Percentiles rank a stretch among this genome's conserved stretches.
Conservation (phyloP, 352 stramenopile species). For the Phytophthora capsici region DNA sequence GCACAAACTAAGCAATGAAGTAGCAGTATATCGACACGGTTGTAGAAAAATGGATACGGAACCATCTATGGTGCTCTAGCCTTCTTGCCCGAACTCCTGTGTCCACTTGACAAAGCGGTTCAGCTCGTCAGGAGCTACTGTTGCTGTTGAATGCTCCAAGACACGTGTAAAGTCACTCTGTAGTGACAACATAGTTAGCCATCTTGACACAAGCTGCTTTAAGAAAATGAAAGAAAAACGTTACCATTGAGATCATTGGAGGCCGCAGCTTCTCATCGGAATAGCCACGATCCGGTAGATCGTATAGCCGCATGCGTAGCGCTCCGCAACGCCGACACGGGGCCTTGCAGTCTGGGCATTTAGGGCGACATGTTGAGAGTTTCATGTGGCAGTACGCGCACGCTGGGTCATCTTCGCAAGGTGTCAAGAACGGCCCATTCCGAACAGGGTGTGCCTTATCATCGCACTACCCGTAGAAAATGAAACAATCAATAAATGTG, state of each 20-base stretch:
- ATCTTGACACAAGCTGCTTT: background rate
- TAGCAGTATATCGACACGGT: conserved; percentile 37
- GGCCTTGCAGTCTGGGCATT: conserved; percentile 75
- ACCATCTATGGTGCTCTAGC: conserved; percentile 61
- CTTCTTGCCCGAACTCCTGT: conserved; percentile 99
- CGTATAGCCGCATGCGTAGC: conserved; percentile 87
- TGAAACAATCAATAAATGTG: background rate
- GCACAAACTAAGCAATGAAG: conserved; percentile 17
- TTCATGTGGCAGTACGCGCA: conserved; percentile 92
- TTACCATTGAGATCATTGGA: conserved; percentile 88
- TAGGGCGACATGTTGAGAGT: conserved; percentile 69
- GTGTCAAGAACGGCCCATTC: conserved; percentile 80
- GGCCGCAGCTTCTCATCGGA: conserved; percentile 86
- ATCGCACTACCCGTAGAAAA: conserved; percentile 59
- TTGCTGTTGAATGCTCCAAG: conserved; percentile 94
- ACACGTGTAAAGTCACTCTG: conserved; percentile 97
- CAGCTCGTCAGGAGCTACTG: conserved; percentile 97
- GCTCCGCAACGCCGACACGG: conserved; percentile 77
- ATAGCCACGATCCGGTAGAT: conserved; percentile 82
- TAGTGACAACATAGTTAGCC: conserved; percentile 3
- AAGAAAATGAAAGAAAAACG: conserved; percentile 1
- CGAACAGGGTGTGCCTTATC: conserved; percentile 65
- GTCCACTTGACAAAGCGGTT: conserved; percentile 99
- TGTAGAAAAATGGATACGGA: conserved; percentile 29
- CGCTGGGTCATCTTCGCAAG: conserved; percentile 82